A percentile compares a stretch with the other conserved stretches of the same genome.
Evolutionary conservation across 257 asterid species (phyloP).

Genomic region (Solanum piurae): DNA sequence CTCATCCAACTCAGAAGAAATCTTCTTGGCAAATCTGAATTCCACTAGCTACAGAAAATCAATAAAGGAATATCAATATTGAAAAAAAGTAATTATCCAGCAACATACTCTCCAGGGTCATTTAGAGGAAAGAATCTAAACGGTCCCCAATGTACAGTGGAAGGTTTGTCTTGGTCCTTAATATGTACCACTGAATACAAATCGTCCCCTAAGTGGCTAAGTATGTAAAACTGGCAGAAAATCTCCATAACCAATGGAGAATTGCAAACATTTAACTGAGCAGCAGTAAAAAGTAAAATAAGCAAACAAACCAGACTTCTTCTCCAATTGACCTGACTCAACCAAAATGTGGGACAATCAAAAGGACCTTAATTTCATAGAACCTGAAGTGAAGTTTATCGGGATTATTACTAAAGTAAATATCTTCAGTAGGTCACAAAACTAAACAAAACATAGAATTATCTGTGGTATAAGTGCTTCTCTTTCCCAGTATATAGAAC

Average conservation of each 20-base stretch:
- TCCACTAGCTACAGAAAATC: slow-evolving; percentile 64
- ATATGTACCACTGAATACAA: neutral
- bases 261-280: neutral
- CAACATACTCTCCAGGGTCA: neutral
- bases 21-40: slow-evolving; percentile 81
- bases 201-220: neutral
- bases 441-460: neutral
- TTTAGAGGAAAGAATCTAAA: neutral
- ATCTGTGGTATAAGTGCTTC: neutral
- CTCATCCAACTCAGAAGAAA: slow-evolving; percentile 45
- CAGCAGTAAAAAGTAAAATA: neutral
- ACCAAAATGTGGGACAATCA: neutral
- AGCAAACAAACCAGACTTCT: neutral
- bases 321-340: neutral
- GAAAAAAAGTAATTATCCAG: neutral
- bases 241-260: neutral
- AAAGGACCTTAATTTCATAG: neutral
- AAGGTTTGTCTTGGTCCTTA: neutral
- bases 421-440: neutral
- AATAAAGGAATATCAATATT: slow-evolving; percentile 20
- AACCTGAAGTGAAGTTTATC: neutral
- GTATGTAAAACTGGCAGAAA: neutral
- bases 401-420: neutral
- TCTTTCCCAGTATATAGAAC: neutral
- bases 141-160: neutral